These are phyloP conservation scores for Conringia planisiliqua DNA, from an alignment of 345 rosid genomes.

Conservation along the genomic window DNA sequence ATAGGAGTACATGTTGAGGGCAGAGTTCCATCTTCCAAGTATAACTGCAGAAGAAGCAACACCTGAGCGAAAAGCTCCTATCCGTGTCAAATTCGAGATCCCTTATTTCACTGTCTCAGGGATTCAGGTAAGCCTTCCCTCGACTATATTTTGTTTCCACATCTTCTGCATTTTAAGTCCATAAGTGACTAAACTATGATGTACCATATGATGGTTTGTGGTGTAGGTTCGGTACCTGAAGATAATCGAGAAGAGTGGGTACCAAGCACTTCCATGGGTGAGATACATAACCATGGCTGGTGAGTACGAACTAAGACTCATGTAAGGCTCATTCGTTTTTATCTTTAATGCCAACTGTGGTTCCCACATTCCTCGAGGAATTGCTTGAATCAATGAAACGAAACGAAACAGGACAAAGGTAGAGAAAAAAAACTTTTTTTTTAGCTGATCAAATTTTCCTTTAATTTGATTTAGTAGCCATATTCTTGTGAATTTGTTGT, in stretches of 20 bases:
- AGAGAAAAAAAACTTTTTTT: slow-evolving; percentile 7
- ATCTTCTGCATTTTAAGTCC: background rate
- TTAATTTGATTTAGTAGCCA: slow-evolving; percentile 9
- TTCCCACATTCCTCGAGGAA: slow-evolving; percentile 1
- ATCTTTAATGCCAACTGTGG: background rate
- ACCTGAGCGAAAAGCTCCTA: slow-evolving; percentile 77
- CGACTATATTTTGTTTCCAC: background rate
- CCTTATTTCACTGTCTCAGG: slow-evolving; percentile 88
- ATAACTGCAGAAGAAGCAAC: slow-evolving; percentile 66
- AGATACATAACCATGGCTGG: slow-evolving; percentile 98
- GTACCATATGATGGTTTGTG: background rate
- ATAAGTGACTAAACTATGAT: background rate
- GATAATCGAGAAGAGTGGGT: slow-evolving; percentile 93
- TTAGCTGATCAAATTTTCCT: slow-evolving; percentile 8
- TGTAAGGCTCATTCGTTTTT: slow-evolving; percentile 31
- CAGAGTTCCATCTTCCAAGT: slow-evolving; percentile 78
- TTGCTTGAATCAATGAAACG: background rate
- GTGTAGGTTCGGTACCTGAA: slow-evolving; percentile 89
- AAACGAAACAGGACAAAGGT: background rate
- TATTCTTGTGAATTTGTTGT: slow-evolving; percentile 23
- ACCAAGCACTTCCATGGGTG: slow-evolving; percentile 98
- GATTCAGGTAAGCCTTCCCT: slow-evolving; percentile 60
- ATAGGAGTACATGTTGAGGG: slow-evolving; percentile 86
- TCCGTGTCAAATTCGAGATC: slow-evolving; percentile 77
- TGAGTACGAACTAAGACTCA: slow-evolving; percentile 84